Conservation (phyloP, 2,329 filamentous ascomycete genomes). For the Aspergillus sp. region DNA sequence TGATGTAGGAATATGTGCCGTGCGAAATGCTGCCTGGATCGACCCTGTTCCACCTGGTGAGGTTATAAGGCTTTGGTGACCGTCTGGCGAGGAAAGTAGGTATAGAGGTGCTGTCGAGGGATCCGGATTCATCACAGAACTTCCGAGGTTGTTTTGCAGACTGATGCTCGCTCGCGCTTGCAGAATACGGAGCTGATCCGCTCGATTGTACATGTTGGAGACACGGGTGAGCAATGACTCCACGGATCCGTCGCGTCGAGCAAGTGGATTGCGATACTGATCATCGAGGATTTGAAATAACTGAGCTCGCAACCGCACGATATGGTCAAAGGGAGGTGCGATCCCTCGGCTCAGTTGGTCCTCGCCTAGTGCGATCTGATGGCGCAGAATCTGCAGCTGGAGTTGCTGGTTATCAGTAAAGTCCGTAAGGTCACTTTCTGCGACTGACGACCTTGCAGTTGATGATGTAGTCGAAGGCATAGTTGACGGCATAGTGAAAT, state of each 20-base stretch:
- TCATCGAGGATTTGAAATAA: conserved; percentile 27
- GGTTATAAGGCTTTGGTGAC: conserved; percentile 40
- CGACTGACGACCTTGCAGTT: not conserved
- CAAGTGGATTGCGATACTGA: conserved; percentile 20
- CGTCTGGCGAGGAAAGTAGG: conserved; percentile 39
- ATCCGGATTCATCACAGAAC: conserved; percentile 3
- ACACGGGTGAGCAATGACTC: conserved; percentile 25
- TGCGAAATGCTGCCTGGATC: conserved; percentile 9
- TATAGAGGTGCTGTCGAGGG: conserved; percentile 25
- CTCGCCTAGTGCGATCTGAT: conserved; percentile 22
- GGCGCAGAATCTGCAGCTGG: conserved; percentile 14
- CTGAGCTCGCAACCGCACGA: conserved; percentile 23
- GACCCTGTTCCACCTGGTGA: conserved; percentile 29
- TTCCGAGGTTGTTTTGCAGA: conserved; percentile 7
- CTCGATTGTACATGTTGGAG: conserved; percentile 23
- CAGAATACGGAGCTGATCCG: conserved; percentile 24
- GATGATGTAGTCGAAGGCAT: not conserved
- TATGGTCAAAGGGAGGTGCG: conserved; percentile 23
- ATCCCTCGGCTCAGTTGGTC: conserved; percentile 21
- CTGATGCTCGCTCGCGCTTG: conserved; percentile 7
- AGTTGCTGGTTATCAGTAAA: conserved; percentile 2
- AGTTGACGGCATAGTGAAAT: not conserved
- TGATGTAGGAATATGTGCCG: conserved; percentile 4
- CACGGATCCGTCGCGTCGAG: conserved; percentile 17
- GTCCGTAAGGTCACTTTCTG: not conserved